Evolutionary conservation across 306 rosid genomes (phyloP).

Genomic region (Inga oerstediana): DNA sequence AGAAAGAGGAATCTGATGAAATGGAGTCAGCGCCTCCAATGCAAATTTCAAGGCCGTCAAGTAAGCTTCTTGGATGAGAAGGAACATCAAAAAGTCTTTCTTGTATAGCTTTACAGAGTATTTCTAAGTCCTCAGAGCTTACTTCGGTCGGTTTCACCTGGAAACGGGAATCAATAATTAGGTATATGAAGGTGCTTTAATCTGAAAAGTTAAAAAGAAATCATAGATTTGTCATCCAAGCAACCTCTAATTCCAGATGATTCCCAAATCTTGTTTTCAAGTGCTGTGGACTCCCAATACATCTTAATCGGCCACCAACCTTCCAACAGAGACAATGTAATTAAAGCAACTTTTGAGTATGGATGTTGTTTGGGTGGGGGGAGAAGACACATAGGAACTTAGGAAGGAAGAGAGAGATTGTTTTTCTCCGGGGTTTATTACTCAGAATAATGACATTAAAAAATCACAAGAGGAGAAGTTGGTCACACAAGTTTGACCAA

Average conservation of each 20-base stretch:
- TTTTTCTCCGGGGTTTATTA: background rate
- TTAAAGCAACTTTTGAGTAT: constrained; percentile 19
- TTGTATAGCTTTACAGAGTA: constrained; percentile 70
- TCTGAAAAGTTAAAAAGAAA: background rate
- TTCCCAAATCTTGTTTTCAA: constrained; percentile 91
- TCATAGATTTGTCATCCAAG: background rate
- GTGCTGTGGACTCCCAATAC: constrained; percentile 97
- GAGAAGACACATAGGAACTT: background rate
- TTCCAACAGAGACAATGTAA: constrained; percentile 41
- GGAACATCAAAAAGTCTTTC: constrained; percentile 63
- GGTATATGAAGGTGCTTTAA: constrained; percentile 36
- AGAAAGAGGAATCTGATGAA: constrained; percentile 61
- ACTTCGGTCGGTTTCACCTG: constrained; percentile 93
- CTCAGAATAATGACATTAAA: background rate
- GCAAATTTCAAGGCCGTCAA: constrained; percentile 86
- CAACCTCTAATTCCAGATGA: constrained; percentile 91
- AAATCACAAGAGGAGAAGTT: background rate
- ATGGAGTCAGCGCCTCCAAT: constrained; percentile 68
- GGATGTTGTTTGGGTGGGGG: background rate
- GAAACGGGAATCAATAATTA: constrained; percentile 27
- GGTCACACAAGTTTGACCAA: background rate
- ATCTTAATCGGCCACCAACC: constrained; percentile 90
- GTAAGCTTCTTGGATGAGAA: constrained; percentile 78
- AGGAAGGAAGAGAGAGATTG: background rate
- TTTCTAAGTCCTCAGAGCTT: constrained; percentile 66